Evolutionary conservation across 257 asterid species (phyloP), one percentile per base, ranked within the genome.

Genomic region (Salvia rosmarinus): DNA sequence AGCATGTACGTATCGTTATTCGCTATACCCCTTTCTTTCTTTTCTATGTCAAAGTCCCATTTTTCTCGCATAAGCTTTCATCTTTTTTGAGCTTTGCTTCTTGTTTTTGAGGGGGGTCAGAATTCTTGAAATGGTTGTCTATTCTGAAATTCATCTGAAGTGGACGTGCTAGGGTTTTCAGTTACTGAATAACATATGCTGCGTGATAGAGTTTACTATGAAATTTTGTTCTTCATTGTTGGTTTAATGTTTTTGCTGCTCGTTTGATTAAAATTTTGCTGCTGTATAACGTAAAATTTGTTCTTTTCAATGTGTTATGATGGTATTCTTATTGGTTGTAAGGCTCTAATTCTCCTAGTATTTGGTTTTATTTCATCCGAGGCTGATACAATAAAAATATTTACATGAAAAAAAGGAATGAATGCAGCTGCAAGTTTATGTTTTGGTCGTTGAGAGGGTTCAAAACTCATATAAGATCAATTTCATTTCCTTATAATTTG

Each of bases 1-100:
- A 69, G 97, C 99, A 62, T 89, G 98, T 93, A 63, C 30, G 84
- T 80, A 10, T 60, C 34, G n/a, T 50, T 25, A 10, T 63, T 63
- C 50, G 54, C 40, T 44, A 5, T 0, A 40, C 14, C 5, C 20
- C 34, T 64, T 43, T 1, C 52, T 72, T 43, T 39, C 3, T 35
- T 77, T 39, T 47, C 17, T 54, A 2, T 74, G 25, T 50, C 23
- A 34, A 44, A 67, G 64, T 40, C 21, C 11, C 71, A 49, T 21
- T 60, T 75, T 32, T 40, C 6, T 37, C 50, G 66, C 67, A 37
- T 43, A 47, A 51, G 13, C 47, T 46, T 17, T 23, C 1, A 30
- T 28, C 55, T 73, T 3, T 56, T 67, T 58, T 14, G 17, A 7
- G 54, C 46, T 39, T 19, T 50, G 25, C 23, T 28, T 79, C 14